Conservation (phyloP, 345 rosid genomes). For the Diplotaxis tenuifolia region DNA sequence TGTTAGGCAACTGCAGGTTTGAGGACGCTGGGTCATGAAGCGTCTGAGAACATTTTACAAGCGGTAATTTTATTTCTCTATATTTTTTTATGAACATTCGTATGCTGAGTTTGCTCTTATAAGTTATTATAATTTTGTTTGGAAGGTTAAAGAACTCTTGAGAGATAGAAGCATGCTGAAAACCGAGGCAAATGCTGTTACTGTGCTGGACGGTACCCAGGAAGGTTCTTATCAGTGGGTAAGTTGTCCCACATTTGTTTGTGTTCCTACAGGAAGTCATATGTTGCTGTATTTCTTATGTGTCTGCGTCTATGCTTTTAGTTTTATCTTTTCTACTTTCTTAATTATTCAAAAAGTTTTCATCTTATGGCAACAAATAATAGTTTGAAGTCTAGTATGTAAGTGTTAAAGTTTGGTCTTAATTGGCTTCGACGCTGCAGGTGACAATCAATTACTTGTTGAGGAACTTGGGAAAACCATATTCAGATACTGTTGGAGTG, state of each 20-base stretch:
- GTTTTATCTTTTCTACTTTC: not conserved
- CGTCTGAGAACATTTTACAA: constrained; percentile 81
- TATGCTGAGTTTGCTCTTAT: constrained; percentile 8
- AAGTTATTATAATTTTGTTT: constrained; percentile 22
- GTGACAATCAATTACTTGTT: constrained; percentile 88
- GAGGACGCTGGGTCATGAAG: constrained; percentile 75
- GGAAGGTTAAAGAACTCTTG: constrained; percentile 83
- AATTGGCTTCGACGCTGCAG: constrained; percentile 41
- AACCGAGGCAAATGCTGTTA: constrained; percentile 58
- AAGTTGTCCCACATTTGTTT: constrained; percentile 34
- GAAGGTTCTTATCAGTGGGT: constrained; percentile 99
- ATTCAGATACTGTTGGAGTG: constrained; percentile 83
- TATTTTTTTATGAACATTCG: constrained; percentile 13
- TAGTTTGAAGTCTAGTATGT: not conserved
- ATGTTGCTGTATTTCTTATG: not conserved
- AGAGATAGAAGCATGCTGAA: constrained; percentile 73
- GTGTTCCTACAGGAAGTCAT: not conserved
- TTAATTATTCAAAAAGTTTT: not conserved
- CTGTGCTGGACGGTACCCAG: constrained; percentile 90
- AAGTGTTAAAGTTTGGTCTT: not conserved
- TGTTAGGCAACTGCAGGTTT: constrained; percentile 93
- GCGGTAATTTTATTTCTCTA: constrained; percentile 47
- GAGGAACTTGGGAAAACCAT: constrained; percentile 73
- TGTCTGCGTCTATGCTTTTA: not conserved
- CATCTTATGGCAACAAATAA: not conserved